These are phyloP conservation scores for Pichia scutulata DNA, from an alignment of 805 yeast genomes.

Conservation along the genomic window DNA sequence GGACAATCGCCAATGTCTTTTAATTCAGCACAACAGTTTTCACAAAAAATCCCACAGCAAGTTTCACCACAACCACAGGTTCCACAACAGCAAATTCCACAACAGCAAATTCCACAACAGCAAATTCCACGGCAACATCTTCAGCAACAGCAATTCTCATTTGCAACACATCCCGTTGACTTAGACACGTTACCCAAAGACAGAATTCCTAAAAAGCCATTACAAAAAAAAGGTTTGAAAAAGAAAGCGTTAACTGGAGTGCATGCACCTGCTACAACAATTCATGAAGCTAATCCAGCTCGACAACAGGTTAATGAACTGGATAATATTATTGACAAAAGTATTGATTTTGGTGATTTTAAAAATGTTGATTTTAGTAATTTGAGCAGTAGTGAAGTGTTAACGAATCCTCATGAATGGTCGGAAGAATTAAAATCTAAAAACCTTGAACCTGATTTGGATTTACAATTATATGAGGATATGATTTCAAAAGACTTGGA, in stretches of 20 bases:
- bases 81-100: conserved; percentile 10
- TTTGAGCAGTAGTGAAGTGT: not conserved
- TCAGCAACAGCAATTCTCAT: conserved; percentile 8
- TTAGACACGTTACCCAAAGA: conserved; percentile 2
- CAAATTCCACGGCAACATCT: conserved; percentile 6
- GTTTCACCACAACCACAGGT: not conserved
- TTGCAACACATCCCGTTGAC: not conserved
- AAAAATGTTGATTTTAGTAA: not conserved
- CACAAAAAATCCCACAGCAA: not conserved
- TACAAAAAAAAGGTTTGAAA: conserved; percentile 9
- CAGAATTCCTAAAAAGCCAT: conserved; percentile 5
- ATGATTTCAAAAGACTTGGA: conserved; percentile 36
- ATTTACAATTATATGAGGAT: conserved; percentile 46
- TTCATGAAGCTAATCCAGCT: conserved; percentile 12
- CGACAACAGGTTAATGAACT: not conserved
- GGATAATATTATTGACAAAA: not conserved
- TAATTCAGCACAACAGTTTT: not conserved
- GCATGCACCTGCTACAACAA: conserved; percentile 29
- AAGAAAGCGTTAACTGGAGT: conserved; percentile 5
- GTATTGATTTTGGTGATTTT: not conserved
- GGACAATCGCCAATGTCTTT: not conserved
- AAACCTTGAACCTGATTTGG: not conserved
- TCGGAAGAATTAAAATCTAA: conserved; percentile 3
- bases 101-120: conserved; percentile 6
- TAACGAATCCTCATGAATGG: conserved; percentile 9